Conservation (phyloP, 768 basidiomycete species). For the Auricularia sp. region DNA sequence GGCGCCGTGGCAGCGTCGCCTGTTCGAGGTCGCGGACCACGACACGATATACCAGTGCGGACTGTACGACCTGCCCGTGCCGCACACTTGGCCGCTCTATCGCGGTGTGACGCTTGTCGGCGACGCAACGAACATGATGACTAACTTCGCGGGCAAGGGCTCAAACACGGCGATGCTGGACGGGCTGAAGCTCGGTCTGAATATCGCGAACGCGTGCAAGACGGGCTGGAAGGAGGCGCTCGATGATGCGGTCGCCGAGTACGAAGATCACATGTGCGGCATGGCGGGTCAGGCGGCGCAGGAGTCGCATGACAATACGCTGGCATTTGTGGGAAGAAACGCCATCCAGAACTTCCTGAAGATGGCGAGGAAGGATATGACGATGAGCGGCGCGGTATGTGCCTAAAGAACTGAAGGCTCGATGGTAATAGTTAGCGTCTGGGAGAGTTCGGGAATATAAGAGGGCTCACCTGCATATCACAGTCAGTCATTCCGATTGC, state of each 20-base stretch:
- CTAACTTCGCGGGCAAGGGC: conserved; percentile 25
- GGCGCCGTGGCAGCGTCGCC: neutral
- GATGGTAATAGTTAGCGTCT: too few species aligned
- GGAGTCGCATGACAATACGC: too few species aligned
- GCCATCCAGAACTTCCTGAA: too few species aligned
- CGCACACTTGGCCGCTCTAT: conserved; percentile 3
- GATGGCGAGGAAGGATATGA: too few species aligned
- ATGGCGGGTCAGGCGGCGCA: too few species aligned
- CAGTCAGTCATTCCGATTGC: too few species aligned
- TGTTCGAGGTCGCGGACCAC: neutral
- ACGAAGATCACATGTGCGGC: neutral
- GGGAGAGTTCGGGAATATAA: too few species aligned
- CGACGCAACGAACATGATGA: conserved; percentile 30
- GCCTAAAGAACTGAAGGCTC: too few species aligned
- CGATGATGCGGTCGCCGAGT: neutral
- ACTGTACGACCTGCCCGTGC: conserved; percentile 7
- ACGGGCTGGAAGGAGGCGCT: neutral
- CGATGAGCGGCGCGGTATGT: too few species aligned
- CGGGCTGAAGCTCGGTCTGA: conserved; percentile 9
- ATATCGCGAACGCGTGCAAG: conserved; percentile 1
- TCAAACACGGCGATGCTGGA: conserved; percentile 23
- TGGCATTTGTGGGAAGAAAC: too few species aligned
- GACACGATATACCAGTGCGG: neutral
- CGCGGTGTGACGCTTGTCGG: conserved; percentile 17
- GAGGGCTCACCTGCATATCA: too few species aligned